A percentile compares a stretch with the other conserved stretches of the same genome.
Evolutionary conservation across 495 filamentous ascomycete species (phyloP).

Genomic region (Lepraria neglecta): DNA sequence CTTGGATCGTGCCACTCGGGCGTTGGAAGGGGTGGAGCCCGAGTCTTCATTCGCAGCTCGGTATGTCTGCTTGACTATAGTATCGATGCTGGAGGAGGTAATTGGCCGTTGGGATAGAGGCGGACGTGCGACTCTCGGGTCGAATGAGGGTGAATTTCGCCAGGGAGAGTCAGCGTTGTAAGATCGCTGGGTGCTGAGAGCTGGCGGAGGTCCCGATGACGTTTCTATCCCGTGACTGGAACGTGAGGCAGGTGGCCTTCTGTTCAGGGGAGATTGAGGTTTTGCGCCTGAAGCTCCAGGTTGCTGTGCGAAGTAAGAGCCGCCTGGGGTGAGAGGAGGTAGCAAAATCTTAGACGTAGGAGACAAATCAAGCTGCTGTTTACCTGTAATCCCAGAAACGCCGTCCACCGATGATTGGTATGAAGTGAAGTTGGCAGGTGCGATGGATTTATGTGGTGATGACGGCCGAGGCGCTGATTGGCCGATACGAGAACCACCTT

Average conservation of each 20-base stretch:
- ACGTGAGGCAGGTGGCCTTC: slow-evolving; percentile 38
- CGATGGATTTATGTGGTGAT: slow-evolving; percentile 16
- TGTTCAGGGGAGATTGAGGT: slow-evolving; percentile 31
- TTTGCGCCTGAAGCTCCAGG: slow-evolving; percentile 30
- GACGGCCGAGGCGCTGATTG: slow-evolving; percentile 15
- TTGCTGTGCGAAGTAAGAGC: slow-evolving; percentile 35
- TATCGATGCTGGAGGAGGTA: slow-evolving; percentile 17
- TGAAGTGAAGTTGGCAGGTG: slow-evolving; percentile 12
- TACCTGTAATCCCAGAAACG: not conserved
- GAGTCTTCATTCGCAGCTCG: slow-evolving; percentile 1
- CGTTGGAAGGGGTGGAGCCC: not conserved
- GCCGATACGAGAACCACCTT: slow-evolving; percentile 13
- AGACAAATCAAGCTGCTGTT: slow-evolving; percentile 14
- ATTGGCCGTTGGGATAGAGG: not conserved
- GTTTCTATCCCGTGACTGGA: slow-evolving; percentile 42
- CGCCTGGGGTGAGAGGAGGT: slow-evolving; percentile 5
- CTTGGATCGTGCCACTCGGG: slow-evolving; percentile 7
- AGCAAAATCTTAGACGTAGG: slow-evolving; percentile 15
- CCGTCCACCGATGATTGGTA: not conserved
- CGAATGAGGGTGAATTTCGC: slow-evolving; percentile 9
- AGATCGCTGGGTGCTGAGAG: slow-evolving; percentile 40
- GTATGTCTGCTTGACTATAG: slow-evolving; percentile 11
- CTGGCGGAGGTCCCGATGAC: slow-evolving; percentile 39
- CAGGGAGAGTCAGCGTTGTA: slow-evolving; percentile 28
- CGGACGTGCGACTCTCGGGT: not conserved